phyloP scores from a whole-genome alignment of 2,329 filamentous ascomycete genomes.

The Colletotrichum lini region DNA sequence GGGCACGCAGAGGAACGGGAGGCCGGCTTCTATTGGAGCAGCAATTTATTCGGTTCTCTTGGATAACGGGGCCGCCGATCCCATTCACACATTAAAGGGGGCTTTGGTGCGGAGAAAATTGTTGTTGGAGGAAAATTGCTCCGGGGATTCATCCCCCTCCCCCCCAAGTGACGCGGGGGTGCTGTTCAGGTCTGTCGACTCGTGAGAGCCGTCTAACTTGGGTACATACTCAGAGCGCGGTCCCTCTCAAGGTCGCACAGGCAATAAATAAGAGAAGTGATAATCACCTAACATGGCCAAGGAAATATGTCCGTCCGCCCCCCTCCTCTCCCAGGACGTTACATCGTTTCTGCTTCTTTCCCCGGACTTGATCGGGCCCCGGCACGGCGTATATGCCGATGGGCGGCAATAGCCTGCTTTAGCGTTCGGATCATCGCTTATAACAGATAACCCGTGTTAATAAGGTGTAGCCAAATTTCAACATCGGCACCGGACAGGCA shows the following conservation, averaged over 20 bases:
- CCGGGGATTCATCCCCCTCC: not conserved
- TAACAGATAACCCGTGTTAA: not conserved
- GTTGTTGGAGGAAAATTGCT: constrained; percentile 37
- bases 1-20: constrained; percentile 1
- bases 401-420: not conserved
- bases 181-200: not conserved
- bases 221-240: too few species aligned
- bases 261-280: too few species aligned
- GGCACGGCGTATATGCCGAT: not conserved
- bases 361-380: constrained; percentile 1
- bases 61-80: constrained; percentile 3
- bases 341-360: constrained; percentile 10
- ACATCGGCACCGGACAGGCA: too few species aligned
- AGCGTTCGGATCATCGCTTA: not conserved
- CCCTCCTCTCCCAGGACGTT: constrained; percentile 1
- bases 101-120: constrained; percentile 27
- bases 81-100: constrained; percentile 1
- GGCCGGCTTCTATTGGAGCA: constrained; percentile 20
- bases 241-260: too few species aligned
- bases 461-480: not conserved
- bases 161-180: not conserved
- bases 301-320: too few species aligned
- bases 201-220: too few species aligned
- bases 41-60: constrained; percentile 23
- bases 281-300: too few species aligned